Conservation (phyloP, 306 rosid genomes). For the Notholithocarpus densiflorus region DNA sequence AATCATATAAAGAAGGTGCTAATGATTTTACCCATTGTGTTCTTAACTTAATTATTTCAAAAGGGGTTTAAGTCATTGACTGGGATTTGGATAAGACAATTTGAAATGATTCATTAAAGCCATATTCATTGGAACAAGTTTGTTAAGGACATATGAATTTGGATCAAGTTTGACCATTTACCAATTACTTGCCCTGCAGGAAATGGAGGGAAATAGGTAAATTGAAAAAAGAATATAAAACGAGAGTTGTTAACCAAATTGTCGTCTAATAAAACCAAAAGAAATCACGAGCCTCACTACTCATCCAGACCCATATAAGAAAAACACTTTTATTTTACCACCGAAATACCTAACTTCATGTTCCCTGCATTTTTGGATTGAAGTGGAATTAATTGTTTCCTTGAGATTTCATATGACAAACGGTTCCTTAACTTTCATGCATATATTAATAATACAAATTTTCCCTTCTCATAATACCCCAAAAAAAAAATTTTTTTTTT, state of each 20-base stretch:
- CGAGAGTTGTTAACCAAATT: conserved; percentile 29
- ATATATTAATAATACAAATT: no score
- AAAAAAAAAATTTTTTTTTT: no score
- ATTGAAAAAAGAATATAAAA: background rate
- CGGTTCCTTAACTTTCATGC: no score
- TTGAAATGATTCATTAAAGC: conserved; percentile 24
- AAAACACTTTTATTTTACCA: background rate
- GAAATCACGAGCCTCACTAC: background rate
- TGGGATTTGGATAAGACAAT: background rate
- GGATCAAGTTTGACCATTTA: conserved; percentile 19
- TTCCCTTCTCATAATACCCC: no score
- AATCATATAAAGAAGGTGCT: conserved; percentile 14
- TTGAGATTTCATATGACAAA: no score
- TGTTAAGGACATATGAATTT: conserved; percentile 15
- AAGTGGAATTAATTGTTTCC: no score
- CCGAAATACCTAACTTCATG: background rate
- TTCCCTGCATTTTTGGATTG: no score
- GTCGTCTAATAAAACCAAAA: background rate
- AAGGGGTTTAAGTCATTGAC: no score
- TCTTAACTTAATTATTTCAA: no score
- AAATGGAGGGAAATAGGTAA: conserved; percentile 24
- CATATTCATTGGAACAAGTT: conserved; percentile 20
- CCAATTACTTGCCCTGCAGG: conserved; percentile 29
- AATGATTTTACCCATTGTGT: conserved; percentile 21
- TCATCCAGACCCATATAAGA: background rate